These are phyloP conservation scores for Balakata baccata DNA, from an alignment of 345 rosid species.

Conservation along the genomic window DNA sequence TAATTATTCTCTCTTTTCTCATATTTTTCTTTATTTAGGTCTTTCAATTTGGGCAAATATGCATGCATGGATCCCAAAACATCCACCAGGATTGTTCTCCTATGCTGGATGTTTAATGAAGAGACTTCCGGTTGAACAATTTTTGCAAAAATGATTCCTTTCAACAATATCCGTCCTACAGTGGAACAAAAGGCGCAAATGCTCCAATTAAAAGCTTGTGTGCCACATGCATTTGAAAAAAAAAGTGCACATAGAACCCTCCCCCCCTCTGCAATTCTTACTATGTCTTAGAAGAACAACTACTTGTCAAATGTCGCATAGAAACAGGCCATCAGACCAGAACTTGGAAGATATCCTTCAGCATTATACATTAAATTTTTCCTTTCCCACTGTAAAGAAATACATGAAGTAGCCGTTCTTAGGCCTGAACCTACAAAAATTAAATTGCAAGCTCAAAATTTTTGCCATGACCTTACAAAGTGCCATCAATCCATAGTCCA, in stretches of 20 bases:
- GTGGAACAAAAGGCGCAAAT: not conserved
- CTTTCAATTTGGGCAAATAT: not conserved
- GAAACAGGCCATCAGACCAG: not conserved
- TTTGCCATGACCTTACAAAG: not conserved
- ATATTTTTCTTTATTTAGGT: not conserved
- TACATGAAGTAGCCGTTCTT: not conserved
- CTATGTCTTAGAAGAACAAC: not conserved
- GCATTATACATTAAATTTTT: not conserved
- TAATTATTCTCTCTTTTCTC: constrained; percentile 11
- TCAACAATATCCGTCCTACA: not conserved
- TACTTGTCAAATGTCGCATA: not conserved
- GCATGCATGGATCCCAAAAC: not conserved
- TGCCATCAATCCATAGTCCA: not conserved
- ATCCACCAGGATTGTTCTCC: not conserved
- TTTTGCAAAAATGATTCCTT: not conserved
- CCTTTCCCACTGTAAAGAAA: not conserved
- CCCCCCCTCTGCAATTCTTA: not conserved
- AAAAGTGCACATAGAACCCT: not conserved
- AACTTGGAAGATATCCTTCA: not conserved
- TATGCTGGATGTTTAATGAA: no score
- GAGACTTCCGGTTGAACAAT: not conserved
- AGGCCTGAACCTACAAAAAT: not conserved
- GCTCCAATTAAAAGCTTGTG: not conserved
- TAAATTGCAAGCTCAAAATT: not conserved
- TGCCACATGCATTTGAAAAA: not conserved